Evolutionary conservation across 2,329 filamentous ascomycete species (phyloP).

Genomic region (Pseudogymnoascus sp.): DNA sequence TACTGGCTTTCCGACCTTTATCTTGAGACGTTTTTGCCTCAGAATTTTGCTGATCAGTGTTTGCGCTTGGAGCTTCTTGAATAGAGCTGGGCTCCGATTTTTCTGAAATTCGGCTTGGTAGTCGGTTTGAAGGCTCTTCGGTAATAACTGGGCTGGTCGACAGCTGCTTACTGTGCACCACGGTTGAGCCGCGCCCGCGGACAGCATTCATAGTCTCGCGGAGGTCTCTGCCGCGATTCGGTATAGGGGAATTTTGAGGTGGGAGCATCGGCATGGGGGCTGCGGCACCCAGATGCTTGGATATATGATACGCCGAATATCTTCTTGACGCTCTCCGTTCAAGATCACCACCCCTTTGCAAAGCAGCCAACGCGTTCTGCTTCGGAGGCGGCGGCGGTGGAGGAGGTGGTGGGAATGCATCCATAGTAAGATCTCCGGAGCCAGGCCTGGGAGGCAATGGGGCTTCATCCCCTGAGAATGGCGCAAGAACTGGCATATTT

Average conservation of each 20-base stretch:
- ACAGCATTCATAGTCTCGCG: slow-evolving; percentile 77
- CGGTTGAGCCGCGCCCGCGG: slow-evolving; percentile 48
- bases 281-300: slow-evolving; percentile 81
- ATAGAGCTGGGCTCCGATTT: slow-evolving; percentile 16
- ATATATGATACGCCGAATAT: slow-evolving; percentile 95
- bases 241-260: slow-evolving; percentile 71
- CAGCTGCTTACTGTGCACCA: slow-evolving; percentile 39
- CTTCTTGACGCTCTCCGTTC: slow-evolving; percentile 86
- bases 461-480: slow-evolving; percentile 59
- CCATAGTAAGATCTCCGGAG: slow-evolving; percentile 40
- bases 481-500: slow-evolving; percentile 65
- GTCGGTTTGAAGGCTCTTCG: slow-evolving; percentile 57
- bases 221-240: slow-evolving; percentile 76
- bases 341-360: slow-evolving; percentile 86
- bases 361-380: slow-evolving; percentile 77
- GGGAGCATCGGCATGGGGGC: slow-evolving; percentile 84
- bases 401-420: slow-evolving; percentile 59
- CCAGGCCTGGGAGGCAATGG: slow-evolving; percentile 39
- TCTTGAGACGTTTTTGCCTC: slow-evolving; percentile 54
- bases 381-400: slow-evolving; percentile 69
- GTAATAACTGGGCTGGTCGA: slow-evolving; percentile 36
- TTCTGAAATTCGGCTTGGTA: slow-evolving; percentile 57
- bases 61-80: slow-evolving; percentile 31
- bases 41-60: slow-evolving; percentile 28
- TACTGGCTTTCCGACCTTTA: background rate